These are phyloP conservation scores for Colletotrichum karsti DNA, from an alignment of 2,329 filamentous ascomycete species.

Conservation along the genomic window DNA sequence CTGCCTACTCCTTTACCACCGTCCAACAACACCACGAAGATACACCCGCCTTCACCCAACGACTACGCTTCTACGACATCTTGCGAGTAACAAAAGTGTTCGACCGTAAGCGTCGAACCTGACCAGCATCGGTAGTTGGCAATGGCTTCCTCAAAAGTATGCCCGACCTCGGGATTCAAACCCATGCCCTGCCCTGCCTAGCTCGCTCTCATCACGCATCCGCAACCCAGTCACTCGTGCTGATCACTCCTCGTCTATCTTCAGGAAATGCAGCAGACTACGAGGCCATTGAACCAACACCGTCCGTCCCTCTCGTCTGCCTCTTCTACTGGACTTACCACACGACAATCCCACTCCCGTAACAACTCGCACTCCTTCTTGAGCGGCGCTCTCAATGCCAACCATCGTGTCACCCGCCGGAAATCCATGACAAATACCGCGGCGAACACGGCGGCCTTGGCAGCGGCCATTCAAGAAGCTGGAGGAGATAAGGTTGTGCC, in stretches of 20 bases:
- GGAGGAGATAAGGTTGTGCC: slow-evolving; percentile 67
- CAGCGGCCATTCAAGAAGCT: slow-evolving; percentile 73
- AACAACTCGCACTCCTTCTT: slow-evolving; percentile 86
- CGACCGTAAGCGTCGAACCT: slow-evolving; percentile 34
- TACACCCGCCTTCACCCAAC: slow-evolving; percentile 1
- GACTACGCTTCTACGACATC: slow-evolving; percentile 29
- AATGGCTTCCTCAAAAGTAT: slow-evolving; percentile 73
- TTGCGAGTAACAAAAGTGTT: slow-evolving; percentile 32
- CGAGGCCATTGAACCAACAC: slow-evolving; percentile 73
- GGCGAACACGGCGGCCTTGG: slow-evolving; percentile 78
- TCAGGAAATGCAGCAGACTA: slow-evolving; percentile 72
- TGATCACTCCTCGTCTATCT: slow-evolving; percentile 43
- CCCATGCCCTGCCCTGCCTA: slow-evolving; percentile 24
- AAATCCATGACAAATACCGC: slow-evolving; percentile 89
- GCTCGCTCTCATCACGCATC: slow-evolving; percentile 22
- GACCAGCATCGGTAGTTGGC: slow-evolving; percentile 43
- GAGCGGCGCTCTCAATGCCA: slow-evolving; percentile 78
- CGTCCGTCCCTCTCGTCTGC: slow-evolving; percentile 67
- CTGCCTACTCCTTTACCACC: slow-evolving; percentile 12
- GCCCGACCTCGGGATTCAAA: slow-evolving; percentile 31
- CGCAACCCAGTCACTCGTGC: slow-evolving; percentile 39
- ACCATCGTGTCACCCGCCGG: slow-evolving; percentile 87
- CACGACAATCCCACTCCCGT: slow-evolving; percentile 73
- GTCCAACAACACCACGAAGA: slow-evolving; percentile 11
- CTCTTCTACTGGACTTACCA: slow-evolving; percentile 64